Evolutionary conservation across 2,329 filamentous ascomycete genomes (phyloP), one percentile per base, ranked within the genome.

Genomic region (Penicillium paneum): DNA sequence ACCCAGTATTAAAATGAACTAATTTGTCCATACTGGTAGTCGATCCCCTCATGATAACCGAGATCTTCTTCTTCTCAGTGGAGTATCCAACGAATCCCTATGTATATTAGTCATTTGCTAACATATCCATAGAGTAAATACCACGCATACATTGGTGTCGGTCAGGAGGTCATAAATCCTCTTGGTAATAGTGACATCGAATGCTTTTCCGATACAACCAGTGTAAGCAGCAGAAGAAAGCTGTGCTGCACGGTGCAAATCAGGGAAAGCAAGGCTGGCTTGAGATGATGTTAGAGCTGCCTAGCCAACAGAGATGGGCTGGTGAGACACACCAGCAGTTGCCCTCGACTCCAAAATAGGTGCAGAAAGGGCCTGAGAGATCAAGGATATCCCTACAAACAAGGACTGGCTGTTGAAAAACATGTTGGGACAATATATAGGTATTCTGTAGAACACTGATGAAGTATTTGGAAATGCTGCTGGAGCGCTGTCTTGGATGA

Each of bases 71-170:
- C 34, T 63, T 57, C 8, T 56, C 41, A 0, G 29, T 54, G 5
- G 66, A 70, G 49, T 68, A 68, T 32, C 68, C 68, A 13, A 70
- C 47, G 29, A 57, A 70, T 3, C 67, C 67, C 67, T 68, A 21
- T 2, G 3, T 0, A n/a, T 2, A 3, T 55, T 11, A 58, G 35
- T 34, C 6, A 15, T 28, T 24, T 28, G 6, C 5, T 29, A 15
- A 2, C 8, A 2, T 19, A 11, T n/a, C n/a, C n/a, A n/a, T 21
- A n/a, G 8, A 11, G 4, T 15, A 38, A 21, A 21, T 12, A 29
- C 8, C 7, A 15, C 8, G 13, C 38, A 4, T 53, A 62, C 64
- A 52, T 69, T 57, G 7, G 67, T 67, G 41, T 66, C 62, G 8
- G 67, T 69, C 5, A 53, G 11, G 1, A 40, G 7, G 32, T 69